Percentiles rank a stretch among this genome's conserved stretches.
phyloP scores from a whole-genome alignment of 371 early-diverging fungal species.

The Basidiobolus meristosporus region DNA sequence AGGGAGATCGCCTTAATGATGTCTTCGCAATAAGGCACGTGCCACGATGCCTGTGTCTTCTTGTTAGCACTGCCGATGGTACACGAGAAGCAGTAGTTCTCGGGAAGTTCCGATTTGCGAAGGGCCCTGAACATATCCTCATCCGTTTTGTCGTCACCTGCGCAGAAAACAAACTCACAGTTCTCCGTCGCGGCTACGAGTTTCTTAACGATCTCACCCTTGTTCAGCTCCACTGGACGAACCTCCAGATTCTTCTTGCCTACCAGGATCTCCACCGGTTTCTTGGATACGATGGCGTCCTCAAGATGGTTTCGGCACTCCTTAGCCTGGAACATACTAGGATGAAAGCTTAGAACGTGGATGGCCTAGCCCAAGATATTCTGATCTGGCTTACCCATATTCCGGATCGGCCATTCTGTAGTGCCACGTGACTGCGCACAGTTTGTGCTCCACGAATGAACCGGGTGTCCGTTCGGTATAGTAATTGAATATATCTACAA shows the following conservation, averaged over 20 bases:
- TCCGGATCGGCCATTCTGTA: constrained; percentile 77
- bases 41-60: constrained; percentile 64
- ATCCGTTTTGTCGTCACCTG: too few relatives aligned
- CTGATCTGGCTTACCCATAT: constrained; percentile 39
- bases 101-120: constrained; percentile 8
- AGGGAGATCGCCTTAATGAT: constrained; percentile 1
- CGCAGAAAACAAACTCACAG: constrained; percentile 81
- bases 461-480: constrained; percentile 80
- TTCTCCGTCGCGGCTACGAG: constrained; percentile 31
- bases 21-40: constrained; percentile 11
- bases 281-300: constrained; percentile 65
- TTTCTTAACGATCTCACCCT: constrained; percentile 85
- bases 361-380: constrained; percentile 11
- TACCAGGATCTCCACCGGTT: constrained; percentile 82
- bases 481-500: constrained; percentile 66
- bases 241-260: too few relatives aligned
- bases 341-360: too few relatives aligned
- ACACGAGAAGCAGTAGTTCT: constrained; percentile 25
- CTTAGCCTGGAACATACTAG: constrained; percentile 58
- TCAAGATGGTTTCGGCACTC: constrained; percentile 85
- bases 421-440: constrained; percentile 76
- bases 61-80: constrained; percentile 59
- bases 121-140: constrained; percentile 85
- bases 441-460: constrained; percentile 73
- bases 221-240: constrained; percentile 53